These are phyloP conservation scores for Solanum ossicruentum DNA, from an alignment of 257 asterid species.

Conservation along the genomic window DNA sequence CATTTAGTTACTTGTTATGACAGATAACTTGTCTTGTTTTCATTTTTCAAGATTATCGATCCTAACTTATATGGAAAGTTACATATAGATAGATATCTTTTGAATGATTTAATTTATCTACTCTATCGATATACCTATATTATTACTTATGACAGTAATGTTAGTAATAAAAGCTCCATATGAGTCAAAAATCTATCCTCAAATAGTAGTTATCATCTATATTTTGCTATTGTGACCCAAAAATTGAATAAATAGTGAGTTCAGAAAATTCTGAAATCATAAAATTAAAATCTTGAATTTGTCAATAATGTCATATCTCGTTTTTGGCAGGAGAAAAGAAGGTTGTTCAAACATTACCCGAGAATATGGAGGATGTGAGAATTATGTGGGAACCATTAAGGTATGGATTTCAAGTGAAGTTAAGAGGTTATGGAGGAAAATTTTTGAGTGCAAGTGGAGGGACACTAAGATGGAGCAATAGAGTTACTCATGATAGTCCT, in stretches of 20 bases:
- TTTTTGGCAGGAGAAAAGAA: not conserved
- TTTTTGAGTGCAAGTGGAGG: constrained; percentile 85
- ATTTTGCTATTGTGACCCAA: too few relatives aligned
- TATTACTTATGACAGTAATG: not conserved
- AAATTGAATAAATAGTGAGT: not conserved
- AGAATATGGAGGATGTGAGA: constrained; percentile 20
- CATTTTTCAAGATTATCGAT: not conserved
- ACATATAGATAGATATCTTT: not conserved
- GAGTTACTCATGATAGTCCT: constrained; percentile 68
- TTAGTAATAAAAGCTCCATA: not conserved
- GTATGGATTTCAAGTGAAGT: constrained; percentile 73
- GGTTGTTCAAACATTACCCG: constrained; percentile 31
- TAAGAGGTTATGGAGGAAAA: constrained; percentile 45
- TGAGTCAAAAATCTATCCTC: not conserved
- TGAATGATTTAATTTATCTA: not conserved
- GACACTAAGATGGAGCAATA: constrained; percentile 84
- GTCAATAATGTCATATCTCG: not conserved
- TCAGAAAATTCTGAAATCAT: not conserved
- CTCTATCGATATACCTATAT: not conserved
- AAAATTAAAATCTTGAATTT: not conserved
- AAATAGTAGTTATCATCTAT: not conserved
- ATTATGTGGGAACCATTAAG: constrained; percentile 73
- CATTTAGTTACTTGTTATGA: not conserved
- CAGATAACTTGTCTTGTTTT: not conserved
- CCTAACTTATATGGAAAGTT: not conserved